These are phyloP conservation scores for Apium graveolens DNA, from an alignment of 129 eudicot species.

Conservation along the genomic window DNA sequence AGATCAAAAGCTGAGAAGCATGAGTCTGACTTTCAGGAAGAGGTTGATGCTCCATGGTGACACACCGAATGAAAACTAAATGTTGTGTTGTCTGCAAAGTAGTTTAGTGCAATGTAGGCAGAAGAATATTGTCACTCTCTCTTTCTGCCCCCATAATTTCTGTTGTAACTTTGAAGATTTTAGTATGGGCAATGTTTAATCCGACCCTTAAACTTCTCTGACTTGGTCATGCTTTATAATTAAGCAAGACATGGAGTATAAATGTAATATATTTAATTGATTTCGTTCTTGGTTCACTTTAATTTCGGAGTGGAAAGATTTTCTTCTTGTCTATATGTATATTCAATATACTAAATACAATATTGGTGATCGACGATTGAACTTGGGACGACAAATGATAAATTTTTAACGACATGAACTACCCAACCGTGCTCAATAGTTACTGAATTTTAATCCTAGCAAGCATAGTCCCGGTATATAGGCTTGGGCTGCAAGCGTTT, in stretches of 20 bases:
- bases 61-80: not conserved
- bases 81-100: not conserved
- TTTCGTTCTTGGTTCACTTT: not conserved
- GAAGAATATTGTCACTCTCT: not conserved
- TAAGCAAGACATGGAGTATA: not conserved
- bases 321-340: too few relatives aligned
- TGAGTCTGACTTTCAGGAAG: conserved; percentile 44
- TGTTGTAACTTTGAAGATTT: not conserved
- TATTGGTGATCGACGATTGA: too few relatives aligned
- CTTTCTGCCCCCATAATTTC: not conserved
- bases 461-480: not conserved
- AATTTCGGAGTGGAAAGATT: not conserved
- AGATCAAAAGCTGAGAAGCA: conserved; percentile 33
- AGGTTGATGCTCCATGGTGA: conserved; percentile 60
- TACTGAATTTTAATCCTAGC: not conserved
- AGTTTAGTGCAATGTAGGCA: conserved; percentile 1
- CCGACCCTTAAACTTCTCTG: conserved; percentile 1
- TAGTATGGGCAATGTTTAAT: not conserved
- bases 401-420: too few relatives aligned
- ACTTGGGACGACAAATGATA: too few relatives aligned
- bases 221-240: not conserved
- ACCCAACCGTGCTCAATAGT: too few relatives aligned
- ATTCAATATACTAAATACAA: too few relatives aligned
- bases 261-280: not conserved
- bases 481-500: not conserved